Base-by-base conservation (phyloP, 2,329 filamentous ascomycete genomes). In the Cercospora nicotianae region DNA sequence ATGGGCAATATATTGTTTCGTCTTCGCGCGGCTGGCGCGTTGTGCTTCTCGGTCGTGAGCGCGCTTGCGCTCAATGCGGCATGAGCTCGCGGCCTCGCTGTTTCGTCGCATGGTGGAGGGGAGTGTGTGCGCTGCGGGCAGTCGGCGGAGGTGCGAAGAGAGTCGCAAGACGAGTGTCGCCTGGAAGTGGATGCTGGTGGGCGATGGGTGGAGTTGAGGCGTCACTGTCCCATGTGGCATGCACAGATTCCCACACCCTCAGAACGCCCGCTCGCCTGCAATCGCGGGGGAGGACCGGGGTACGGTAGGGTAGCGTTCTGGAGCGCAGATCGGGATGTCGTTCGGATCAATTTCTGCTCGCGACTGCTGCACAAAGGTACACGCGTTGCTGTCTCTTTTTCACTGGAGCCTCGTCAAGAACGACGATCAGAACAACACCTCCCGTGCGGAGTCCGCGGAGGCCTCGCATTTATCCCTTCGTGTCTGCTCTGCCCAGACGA, bases 41-140 rank as follows among this genome's bases (percentile, higher is more conserved):
- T 72, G 71, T 20, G 71, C 71, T 53, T 72, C 71, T 51, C 71
- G 60, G 61, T 72, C 71, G 39, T 72, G 71, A 26, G 71, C 71
- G 20, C 71, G 63, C 66, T 72, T 72, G 23, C 71, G 57, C 60
- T 72, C 71, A 81, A 68, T 71, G 13, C 70, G 67, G 60, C 70
- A 72, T 9, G 67, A 68, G 42, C 60, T 69, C 60, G 70, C 68
- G 16, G 70, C 63, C 13, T 67, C 65, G 60, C 68, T 70, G 42
- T 66, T 66, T 18, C 68, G 63, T 31, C 68, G 59, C 68, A 70
- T 69, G 62, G 67, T 26, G 30, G 33, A 31, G 68, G 69, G 13
- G 65, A 23, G 45, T 13, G 45, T 13, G 45, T 23, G 42, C 3
- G 42, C 9, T 20, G 45, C 45, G 45, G 45, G 45, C 2, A 23